These are phyloP conservation scores for Plasmopara muralis DNA, from an alignment of 352 stramenopile genomes.

Conservation along the genomic window DNA sequence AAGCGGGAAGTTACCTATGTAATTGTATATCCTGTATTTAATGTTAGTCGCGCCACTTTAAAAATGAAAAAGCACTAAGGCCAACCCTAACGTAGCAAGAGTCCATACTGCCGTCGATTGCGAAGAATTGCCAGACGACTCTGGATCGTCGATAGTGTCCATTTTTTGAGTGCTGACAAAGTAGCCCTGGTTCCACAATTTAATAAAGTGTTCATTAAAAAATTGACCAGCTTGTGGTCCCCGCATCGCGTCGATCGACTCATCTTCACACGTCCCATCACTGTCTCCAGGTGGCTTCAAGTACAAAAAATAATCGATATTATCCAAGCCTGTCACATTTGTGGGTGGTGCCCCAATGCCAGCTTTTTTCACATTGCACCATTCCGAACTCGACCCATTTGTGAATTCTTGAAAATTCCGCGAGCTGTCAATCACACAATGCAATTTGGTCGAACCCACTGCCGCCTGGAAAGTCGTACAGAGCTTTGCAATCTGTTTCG, in stretches of 20 bases:
- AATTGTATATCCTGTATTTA: too few relatives aligned
- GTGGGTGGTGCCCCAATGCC: slow-evolving; percentile 53
- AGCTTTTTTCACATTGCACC: slow-evolving; percentile 57
- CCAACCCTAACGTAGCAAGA: background rate
- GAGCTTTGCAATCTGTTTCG: slow-evolving; percentile 31
- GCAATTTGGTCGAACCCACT: slow-evolving; percentile 26
- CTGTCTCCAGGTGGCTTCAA: slow-evolving; percentile 62
- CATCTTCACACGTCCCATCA: slow-evolving; percentile 45
- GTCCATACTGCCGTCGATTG: background rate
- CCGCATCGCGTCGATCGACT: slow-evolving; percentile 38
- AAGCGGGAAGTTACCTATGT: too few relatives aligned
- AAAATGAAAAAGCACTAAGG: background rate
- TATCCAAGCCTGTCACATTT: slow-evolving; percentile 32
- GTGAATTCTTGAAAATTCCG: slow-evolving; percentile 51
- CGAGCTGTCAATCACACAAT: slow-evolving; percentile 62
- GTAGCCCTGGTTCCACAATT: slow-evolving; percentile 65
- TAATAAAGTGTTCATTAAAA: slow-evolving; percentile 56
- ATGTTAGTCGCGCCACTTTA: background rate
- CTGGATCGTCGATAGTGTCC: slow-evolving; percentile 26
- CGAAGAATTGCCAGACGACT: slow-evolving; percentile 7
- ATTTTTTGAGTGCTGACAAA: slow-evolving; percentile 23
- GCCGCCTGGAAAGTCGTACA: slow-evolving; percentile 54
- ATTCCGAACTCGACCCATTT: slow-evolving; percentile 33
- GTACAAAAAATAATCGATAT: slow-evolving; percentile 67
- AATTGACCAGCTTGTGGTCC: slow-evolving; percentile 48